Base-by-base conservation (phyloP, 306 rosid species). In the Vigna reflexopilosa region DNA sequence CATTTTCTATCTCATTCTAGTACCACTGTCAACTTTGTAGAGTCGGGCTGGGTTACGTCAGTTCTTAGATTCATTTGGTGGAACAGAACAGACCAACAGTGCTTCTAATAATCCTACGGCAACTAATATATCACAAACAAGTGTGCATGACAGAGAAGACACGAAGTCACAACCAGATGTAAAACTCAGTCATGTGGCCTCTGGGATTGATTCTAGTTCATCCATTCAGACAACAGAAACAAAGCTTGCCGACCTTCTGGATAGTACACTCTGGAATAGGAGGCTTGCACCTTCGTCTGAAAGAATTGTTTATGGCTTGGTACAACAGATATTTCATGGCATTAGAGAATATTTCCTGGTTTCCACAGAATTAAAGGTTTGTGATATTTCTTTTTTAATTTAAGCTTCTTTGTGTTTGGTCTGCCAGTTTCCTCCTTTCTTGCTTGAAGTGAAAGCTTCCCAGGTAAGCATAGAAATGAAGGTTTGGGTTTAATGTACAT, bases 221-320 rank as follows among this genome's bases (percentile, higher is more conserved):
- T 83, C 89, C 57, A 80, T 71, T 64, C 98, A 91, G 63, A 82
- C 96, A 22, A 78, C 95, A 17, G 99, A 95, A 80, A 87, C 99
- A 71, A 93, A 84, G 89, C 97, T 95, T 78, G 99, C 96, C 57
- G 99, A 95, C 83, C 98, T 95, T 84, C 87, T 95, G 44, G 99
- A 95, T 81, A 86, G 97, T 74, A 95, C 99, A n/a, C 98, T 95
- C 57, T 93, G 99, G 97, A 95, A 93, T 76, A 82, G 99, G 80
- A 89, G 93, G 86, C 99, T 95, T 62, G 99, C 97, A 75, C 97
- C 98, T 80, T 95, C 99, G 26, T 95, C 99, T 17, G 99, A 95
- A 86, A 90, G 98, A 81, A 91, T 95, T 78, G 98, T 95, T 72
- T 93, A 91, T 84, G 99, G 96, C 80, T 85, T 95, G 85, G 99